Evolutionary conservation across 78 protist genomes (phyloP), one percentile per base, ranked within the genome.

Genomic region (Dictyostelium citrinum): DNA sequence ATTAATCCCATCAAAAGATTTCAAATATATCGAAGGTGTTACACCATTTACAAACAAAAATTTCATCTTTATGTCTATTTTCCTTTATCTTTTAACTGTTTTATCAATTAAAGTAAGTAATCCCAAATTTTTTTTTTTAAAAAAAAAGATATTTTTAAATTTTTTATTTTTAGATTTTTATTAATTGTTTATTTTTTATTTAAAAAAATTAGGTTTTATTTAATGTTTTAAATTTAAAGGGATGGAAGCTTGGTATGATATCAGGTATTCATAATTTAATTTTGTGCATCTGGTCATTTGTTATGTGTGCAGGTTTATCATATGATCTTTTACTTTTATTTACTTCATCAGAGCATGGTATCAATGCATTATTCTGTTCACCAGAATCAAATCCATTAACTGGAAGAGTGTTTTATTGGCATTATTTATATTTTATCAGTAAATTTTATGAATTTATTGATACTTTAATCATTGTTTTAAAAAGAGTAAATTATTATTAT

Each of bases 361-460:
- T 86, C 2, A 77, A 77, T 61, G 58, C 76, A 27, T 24, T 86
- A 11, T 86, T 86, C 33, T 86, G 92, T 45, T 86, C 92, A 22
- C 83, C 84, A 86, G 64, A 76, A 31, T 51, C 83, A 2, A 86
- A 86, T 61, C 92, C 83, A 70, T 3, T 76, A 27, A 37, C 84
- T 43, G 84, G 92, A 41, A 55, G 92, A 76, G 46, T 95, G 31
- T 81, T 37, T 24, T 77, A 74, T 75, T 43, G 90, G 84, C 88
- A 72, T n/a, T 80, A 60, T 85, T 17, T 85, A 37, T 86, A 75
- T 64, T 79, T 64, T 45, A 22, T 90, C 76, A 83, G 93, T 77
- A 95, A 95, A 82, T 90, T 83, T 78, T 95, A 90, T 51, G 97
- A 95, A 83, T 91, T 95, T 58, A 46, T 95, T 31, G 97, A 95